phyloP scores from a whole-genome alignment of 1,284 basidiomycete genomes.

The Cryptococcus sp. region DNA sequence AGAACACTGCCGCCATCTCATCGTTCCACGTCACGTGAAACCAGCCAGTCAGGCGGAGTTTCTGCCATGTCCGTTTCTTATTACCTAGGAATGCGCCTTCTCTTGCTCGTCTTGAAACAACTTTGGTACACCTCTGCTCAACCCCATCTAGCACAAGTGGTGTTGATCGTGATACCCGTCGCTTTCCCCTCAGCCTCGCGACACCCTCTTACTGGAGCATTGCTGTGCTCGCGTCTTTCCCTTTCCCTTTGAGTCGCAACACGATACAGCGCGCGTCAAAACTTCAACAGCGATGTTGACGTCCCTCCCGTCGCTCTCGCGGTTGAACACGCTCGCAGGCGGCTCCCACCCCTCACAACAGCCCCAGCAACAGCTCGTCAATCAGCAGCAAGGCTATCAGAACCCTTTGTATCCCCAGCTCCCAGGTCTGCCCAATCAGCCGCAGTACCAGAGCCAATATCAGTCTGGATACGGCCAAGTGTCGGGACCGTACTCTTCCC shows the following conservation, averaged over 20 bases:
- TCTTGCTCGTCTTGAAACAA: too few relatives aligned
- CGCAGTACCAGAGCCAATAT: neutral
- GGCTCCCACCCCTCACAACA: neutral
- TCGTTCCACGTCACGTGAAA: too few relatives aligned
- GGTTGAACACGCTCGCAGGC: slow-evolving; percentile 11
- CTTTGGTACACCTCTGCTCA: neutral
- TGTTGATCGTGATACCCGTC: neutral
- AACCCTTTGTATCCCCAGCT: slow-evolving; percentile 10
- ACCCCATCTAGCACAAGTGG: neutral
- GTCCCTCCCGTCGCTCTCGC: slow-evolving; percentile 20
- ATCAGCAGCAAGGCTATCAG: neutral
- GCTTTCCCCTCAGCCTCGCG: neutral
- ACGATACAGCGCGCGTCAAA: neutral
- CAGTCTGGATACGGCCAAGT: neutral
- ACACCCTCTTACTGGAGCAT: neutral
- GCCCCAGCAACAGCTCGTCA: neutral
- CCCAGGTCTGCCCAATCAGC: slow-evolving; percentile 4
- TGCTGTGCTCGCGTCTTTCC: neutral
- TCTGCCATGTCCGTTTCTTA: neutral
- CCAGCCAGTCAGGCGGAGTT: neutral
- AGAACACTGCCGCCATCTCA: too few relatives aligned
- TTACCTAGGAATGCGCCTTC: too few relatives aligned
- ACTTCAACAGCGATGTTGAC: slow-evolving; percentile 1
- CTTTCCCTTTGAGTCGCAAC: neutral
- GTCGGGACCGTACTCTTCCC: slow-evolving; percentile 3